phyloP scores from a whole-genome alignment of 208 protist genomes.

The Leptomonas pyrrhocoris region DNA sequence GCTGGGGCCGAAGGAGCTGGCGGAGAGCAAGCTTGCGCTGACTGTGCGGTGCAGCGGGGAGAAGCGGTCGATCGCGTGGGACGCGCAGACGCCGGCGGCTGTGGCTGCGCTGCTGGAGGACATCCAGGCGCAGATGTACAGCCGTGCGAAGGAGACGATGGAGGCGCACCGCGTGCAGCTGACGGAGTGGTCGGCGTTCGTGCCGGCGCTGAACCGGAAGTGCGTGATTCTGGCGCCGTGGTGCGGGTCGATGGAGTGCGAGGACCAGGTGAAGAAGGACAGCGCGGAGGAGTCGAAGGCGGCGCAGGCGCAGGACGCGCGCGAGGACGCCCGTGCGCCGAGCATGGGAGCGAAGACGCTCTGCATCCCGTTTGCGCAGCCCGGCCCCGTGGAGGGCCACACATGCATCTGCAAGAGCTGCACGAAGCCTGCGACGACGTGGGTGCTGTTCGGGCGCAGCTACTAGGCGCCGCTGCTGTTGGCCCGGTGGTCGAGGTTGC shows the following conservation, averaged over 20 bases:
- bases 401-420: slow-evolving; percentile 93
- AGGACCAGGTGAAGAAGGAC: slow-evolving; percentile 95
- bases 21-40: slow-evolving; percentile 52
- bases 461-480: slow-evolving; percentile 53
- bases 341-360: slow-evolving; percentile 97
- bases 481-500: too few relatives aligned
- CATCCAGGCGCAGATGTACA: slow-evolving; percentile 92
- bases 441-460: slow-evolving; percentile 88
- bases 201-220: slow-evolving; percentile 89
- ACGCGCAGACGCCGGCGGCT: slow-evolving; percentile 34
- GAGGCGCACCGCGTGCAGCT: slow-evolving; percentile 59
- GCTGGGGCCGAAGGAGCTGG: slow-evolving; percentile 97
- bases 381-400: slow-evolving; percentile 63
- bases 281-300: slow-evolving; percentile 87
- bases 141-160: slow-evolving; percentile 49
- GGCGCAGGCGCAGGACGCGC: slow-evolving; percentile 38
- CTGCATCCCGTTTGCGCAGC: slow-evolving; percentile 96
- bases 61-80: slow-evolving; percentile 69
- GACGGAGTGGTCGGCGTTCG: slow-evolving; percentile 92
- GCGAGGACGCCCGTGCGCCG: slow-evolving; percentile 86
- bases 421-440: slow-evolving; percentile 60
- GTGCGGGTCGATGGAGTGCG: slow-evolving; percentile 91
- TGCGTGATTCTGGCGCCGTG: slow-evolving; percentile 92
- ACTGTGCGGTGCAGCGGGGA: slow-evolving; percentile 71
- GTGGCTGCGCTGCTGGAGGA: slow-evolving; percentile 75